Conservation (phyloP, 495 filamentous ascomycete species). For the Tuber borchii region DNA sequence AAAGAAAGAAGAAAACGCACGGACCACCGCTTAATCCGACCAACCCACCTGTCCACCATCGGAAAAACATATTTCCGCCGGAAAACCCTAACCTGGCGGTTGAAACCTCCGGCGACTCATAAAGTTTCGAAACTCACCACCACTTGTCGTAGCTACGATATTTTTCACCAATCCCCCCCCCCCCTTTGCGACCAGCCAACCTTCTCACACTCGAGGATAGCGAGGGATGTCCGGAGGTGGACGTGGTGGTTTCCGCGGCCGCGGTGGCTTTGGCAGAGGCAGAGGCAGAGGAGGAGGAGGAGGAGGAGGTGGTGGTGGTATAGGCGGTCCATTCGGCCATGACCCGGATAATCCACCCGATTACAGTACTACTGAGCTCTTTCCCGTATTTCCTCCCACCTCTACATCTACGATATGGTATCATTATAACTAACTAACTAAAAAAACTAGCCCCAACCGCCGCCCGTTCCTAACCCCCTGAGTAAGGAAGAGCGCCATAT, state of each 20-base stretch:
- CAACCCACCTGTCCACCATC: background rate
- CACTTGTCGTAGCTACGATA: background rate
- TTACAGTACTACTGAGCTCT: constrained; percentile 40
- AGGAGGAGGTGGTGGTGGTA: constrained; percentile 30
- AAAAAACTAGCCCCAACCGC: constrained; percentile 34
- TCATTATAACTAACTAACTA: background rate
- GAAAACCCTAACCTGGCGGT: background rate
- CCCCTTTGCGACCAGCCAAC: background rate
- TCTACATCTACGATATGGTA: background rate
- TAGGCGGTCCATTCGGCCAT: constrained; percentile 22
- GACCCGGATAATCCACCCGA: constrained; percentile 39
- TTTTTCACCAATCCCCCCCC: too few species aligned
- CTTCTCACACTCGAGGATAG: background rate
- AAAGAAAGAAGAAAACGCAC: background rate
- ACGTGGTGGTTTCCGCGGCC: constrained; percentile 32
- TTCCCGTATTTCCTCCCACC: constrained; percentile 26
- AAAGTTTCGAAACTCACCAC: background rate
- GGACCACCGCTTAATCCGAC: background rate
- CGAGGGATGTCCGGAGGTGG: constrained; percentile 38
- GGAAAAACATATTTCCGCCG: background rate
- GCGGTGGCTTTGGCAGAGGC: constrained; percentile 26
- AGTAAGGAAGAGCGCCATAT: constrained; percentile 38
- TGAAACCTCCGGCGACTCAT: background rate
- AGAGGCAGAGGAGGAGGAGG: too few species aligned
- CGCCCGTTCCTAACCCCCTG: constrained; percentile 35